A percentile compares a stretch with the other conserved stretches of the same genome.
These are phyloP conservation scores for Yamadazyma triangularis DNA, from an alignment of 1,139 yeast species.

Conservation along the genomic window DNA sequence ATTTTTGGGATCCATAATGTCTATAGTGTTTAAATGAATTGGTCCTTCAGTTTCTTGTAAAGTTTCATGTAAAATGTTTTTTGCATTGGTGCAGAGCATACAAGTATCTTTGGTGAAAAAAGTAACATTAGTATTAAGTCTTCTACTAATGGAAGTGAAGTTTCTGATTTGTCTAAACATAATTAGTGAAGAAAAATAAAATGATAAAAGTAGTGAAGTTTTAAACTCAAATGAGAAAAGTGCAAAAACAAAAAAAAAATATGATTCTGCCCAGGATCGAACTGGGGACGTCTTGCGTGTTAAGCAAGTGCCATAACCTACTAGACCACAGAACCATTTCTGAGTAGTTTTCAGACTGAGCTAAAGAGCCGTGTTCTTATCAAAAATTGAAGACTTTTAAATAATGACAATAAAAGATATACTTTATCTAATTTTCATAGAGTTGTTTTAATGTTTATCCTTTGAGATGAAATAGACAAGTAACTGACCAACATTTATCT, in stretches of 20 bases:
- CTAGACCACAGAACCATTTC: conserved; percentile 69
- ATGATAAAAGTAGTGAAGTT: no score
- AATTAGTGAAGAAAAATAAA: no score
- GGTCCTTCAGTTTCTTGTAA: conserved; percentile 18
- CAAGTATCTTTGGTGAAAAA: conserved; percentile 79
- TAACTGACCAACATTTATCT: no score
- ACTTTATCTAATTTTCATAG: no score
- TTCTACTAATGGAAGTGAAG: neutral
- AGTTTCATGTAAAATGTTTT: conserved; percentile 43
- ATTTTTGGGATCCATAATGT: conserved; percentile 67
- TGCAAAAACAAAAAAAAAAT: conserved; percentile 12
- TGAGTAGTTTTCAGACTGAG: no score
- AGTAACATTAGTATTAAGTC: conserved; percentile 21
- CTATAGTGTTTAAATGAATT: conserved; percentile 46
- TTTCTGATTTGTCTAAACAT: neutral
- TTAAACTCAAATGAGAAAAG: no score
- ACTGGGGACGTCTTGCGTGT: conserved; percentile 99
- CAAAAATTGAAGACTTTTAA: no score
- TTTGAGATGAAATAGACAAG: no score
- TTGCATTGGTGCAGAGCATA: conserved; percentile 74
- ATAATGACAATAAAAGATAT: no score
- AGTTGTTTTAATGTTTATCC: no score
- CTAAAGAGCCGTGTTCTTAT: no score
- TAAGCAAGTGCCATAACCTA: conserved; percentile 99
- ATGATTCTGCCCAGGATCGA: conserved; percentile 99